These are phyloP conservation scores for Rhizomucor miehei DNA, from an alignment of 371 early-diverging fungal species.

Conservation along the genomic window DNA sequence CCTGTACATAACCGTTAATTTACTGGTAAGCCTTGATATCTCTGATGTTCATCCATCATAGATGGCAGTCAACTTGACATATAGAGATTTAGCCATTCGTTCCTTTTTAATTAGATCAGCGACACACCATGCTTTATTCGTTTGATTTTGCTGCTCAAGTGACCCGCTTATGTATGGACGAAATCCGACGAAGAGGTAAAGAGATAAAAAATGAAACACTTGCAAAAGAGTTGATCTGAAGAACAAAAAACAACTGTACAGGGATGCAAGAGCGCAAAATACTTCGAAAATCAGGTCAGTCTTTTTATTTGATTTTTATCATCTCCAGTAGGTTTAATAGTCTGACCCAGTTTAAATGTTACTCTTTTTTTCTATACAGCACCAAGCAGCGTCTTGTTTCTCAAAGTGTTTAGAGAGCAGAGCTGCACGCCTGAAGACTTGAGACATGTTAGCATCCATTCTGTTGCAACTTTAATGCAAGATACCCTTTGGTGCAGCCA, in stretches of 20 bases:
- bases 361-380: constrained; percentile 12
- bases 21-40: no score
- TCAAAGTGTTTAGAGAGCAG: constrained; percentile 39
- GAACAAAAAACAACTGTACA: constrained; percentile 3
- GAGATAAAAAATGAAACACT: neutral
- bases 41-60: no score
- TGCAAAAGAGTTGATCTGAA: neutral
- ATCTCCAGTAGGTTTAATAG: neutral
- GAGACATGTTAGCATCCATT: constrained; percentile 32
- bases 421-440: constrained; percentile 34
- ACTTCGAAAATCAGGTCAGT: constrained; percentile 40
- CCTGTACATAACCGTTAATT: no score
- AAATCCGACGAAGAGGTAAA: constrained; percentile 41
- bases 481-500: constrained; percentile 41
- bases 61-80: neutral
- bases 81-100: neutral
- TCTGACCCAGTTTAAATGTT: neutral
- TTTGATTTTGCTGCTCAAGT: constrained; percentile 40
- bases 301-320: neutral
- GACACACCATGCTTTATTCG: constrained; percentile 24
- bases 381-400: constrained; percentile 34
- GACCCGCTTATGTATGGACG: constrained; percentile 40
- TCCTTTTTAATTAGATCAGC: neutral
- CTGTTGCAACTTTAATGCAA: constrained; percentile 50
- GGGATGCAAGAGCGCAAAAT: constrained; percentile 45